Evolutionary conservation across 148 eudicot species (phyloP).

Genomic region (Vaccinium myrtillus): DNA sequence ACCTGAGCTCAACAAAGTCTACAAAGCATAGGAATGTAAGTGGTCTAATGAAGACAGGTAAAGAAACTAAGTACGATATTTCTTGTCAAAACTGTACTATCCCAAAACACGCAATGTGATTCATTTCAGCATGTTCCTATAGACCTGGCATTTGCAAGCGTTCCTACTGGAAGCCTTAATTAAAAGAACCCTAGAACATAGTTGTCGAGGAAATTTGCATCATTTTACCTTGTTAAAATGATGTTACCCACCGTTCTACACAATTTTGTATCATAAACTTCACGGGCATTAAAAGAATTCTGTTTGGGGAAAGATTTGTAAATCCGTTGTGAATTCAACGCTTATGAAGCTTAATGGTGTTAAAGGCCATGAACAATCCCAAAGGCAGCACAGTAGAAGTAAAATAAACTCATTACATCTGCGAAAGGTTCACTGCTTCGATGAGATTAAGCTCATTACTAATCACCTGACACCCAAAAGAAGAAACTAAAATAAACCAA

Average conservation of each 20-base stretch:
- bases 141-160: conserved; percentile 30
- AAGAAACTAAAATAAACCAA: not conserved
- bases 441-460: not conserved
- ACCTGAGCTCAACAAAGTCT: conserved; percentile 1
- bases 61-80: not conserved
- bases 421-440: not conserved
- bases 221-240: not conserved
- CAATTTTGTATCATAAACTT: not conserved
- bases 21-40: not conserved
- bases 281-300: not conserved
- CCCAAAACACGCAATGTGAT: conserved; percentile 49
- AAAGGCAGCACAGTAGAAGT: not conserved
- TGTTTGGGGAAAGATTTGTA: not conserved
- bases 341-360: not conserved
- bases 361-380: not conserved
- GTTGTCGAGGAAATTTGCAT: not conserved
- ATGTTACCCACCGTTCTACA: not conserved
- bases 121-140: conserved; percentile 77
- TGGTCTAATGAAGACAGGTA: not conserved
- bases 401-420: not conserved
- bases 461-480: not conserved
- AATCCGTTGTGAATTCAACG: not conserved
- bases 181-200: conserved; percentile 62
- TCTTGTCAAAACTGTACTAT: not conserved
- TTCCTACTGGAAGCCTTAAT: conserved; percentile 83